phyloP scores from a whole-genome alignment of 2,329 filamentous ascomycete species.

The Xylariaceae sp. region DNA sequence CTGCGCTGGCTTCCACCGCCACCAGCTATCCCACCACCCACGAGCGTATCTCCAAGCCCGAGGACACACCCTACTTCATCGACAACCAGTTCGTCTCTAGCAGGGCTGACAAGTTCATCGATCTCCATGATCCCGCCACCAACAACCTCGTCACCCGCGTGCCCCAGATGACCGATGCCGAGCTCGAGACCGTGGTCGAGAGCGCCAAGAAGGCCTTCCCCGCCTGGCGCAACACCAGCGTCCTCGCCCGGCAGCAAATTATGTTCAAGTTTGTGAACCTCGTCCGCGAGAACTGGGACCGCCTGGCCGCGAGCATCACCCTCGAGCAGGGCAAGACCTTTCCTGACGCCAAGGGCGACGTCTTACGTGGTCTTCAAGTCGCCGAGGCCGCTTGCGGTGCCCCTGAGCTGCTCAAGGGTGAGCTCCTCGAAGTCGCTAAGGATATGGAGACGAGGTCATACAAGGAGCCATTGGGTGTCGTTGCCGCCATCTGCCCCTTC shows the following conservation, averaged over 20 bases:
- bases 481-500: slow-evolving; percentile 83
- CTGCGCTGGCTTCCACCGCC: slow-evolving; percentile 52
- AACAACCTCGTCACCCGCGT: slow-evolving; percentile 83
- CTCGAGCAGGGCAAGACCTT: slow-evolving; percentile 88
- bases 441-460: slow-evolving; percentile 88
- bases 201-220: slow-evolving; percentile 75
- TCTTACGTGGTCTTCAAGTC: slow-evolving; percentile 78
- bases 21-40: slow-evolving; percentile 68
- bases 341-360: slow-evolving; percentile 77
- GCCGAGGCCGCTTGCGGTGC: slow-evolving; percentile 80
- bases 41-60: slow-evolving; percentile 64
- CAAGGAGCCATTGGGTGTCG: slow-evolving; percentile 76
- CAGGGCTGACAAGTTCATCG: slow-evolving; percentile 68
- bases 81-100: slow-evolving; percentile 76
- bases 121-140: slow-evolving; percentile 78
- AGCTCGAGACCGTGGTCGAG: slow-evolving; percentile 72
- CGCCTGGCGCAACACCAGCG: slow-evolving; percentile 68
- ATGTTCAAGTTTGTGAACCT: slow-evolving; percentile 83
- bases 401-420: slow-evolving; percentile 77
- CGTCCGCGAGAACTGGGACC: slow-evolving; percentile 82
- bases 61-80: slow-evolving; percentile 77
- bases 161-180: slow-evolving; percentile 74
- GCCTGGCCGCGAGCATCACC: slow-evolving; percentile 79
- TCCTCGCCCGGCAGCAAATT: slow-evolving; percentile 75
- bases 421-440: slow-evolving; percentile 81